Evolutionary conservation across 768 basidiomycete genomes (phyloP).

Genomic region (Lentinula aciculospora): DNA sequence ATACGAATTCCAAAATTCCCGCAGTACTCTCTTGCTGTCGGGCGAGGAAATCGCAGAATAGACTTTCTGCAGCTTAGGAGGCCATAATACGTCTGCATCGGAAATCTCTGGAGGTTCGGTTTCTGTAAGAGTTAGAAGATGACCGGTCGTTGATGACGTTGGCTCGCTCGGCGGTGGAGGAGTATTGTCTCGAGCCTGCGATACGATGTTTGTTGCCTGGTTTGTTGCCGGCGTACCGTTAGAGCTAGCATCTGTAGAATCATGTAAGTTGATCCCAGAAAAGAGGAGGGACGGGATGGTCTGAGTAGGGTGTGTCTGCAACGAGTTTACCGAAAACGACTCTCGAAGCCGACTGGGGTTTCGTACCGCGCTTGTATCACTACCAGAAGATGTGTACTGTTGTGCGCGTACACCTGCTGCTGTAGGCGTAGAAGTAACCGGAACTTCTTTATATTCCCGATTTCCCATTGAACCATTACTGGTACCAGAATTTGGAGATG

Average conservation of each 20-base stretch:
- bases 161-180: neutral
- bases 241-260: too few relatives aligned
- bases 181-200: neutral
- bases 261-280: too few relatives aligned
- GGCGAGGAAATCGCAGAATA: neutral
- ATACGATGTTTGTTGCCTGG: too few relatives aligned
- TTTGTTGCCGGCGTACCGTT: too few relatives aligned
- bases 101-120: neutral
- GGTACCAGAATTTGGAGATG: neutral
- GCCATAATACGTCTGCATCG: neutral
- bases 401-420: neutral
- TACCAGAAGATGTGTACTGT: neutral
- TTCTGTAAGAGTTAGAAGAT: neutral
- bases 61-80: neutral
- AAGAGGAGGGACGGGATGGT: neutral
- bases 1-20: neutral
- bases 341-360: neutral
- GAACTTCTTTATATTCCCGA: neutral
- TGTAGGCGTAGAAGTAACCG: neutral
- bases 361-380: neutral
- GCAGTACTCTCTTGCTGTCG: neutral
- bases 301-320: neutral
- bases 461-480: neutral
- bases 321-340: neutral
- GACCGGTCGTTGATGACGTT: neutral